These are phyloP conservation scores for Chytriomyces confervae DNA, from an alignment of 192 early-diverging fungal genomes.

Conservation along the genomic window DNA sequence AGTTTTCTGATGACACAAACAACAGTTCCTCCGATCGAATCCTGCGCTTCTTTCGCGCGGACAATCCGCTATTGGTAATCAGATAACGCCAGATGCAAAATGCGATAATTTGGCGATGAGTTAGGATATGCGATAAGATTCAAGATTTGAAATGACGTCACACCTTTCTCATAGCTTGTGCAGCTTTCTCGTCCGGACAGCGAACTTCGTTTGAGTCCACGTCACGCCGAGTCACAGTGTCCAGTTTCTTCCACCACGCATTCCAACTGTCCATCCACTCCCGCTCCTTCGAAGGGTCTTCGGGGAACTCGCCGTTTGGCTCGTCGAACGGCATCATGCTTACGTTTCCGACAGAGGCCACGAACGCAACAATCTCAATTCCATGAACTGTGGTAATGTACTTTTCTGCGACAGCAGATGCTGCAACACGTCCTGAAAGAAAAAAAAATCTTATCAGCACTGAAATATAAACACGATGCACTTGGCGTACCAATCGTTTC, in stretches of 20 bases:
- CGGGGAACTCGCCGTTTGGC: constrained; percentile 53
- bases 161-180: constrained; percentile 83
- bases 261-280: constrained; percentile 67
- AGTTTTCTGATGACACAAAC: constrained; percentile 95
- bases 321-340: constrained; percentile 71
- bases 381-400: constrained; percentile 79
- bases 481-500: constrained; percentile 82
- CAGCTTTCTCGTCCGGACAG: constrained; percentile 80
- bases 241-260: constrained; percentile 65
- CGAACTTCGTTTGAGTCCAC: constrained; percentile 88
- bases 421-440: constrained; percentile 84
- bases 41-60: constrained; percentile 74
- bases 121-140: background rate
- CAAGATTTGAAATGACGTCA: background rate
- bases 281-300: constrained; percentile 50
- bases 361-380: constrained; percentile 95
- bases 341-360: constrained; percentile 83
- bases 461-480: constrained; percentile 6
- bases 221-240: constrained; percentile 68
- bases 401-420: constrained; percentile 98
- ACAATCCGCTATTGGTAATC: constrained; percentile 69
- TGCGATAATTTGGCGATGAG: background rate
- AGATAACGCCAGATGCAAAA: constrained; percentile 7
- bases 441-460: constrained; percentile 2
- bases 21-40: constrained; percentile 95